Conservation (phyloP, 257 asterid genomes). For the Henckelia pumila region DNA sequence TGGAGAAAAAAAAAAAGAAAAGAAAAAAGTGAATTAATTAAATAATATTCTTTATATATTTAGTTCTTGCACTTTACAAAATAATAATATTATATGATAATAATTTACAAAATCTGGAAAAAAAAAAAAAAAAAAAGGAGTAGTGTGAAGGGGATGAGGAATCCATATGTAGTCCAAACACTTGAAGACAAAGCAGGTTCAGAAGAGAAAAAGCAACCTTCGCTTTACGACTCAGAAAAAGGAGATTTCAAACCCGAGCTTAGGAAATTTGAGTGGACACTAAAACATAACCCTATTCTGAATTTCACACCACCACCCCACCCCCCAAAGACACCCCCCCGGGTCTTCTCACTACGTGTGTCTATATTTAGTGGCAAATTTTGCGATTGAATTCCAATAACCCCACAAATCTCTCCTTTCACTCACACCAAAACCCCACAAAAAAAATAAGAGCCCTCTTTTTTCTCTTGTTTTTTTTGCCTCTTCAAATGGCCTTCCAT, state of each 20-base stretch:
- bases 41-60: background rate
- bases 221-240: slow-evolving; percentile 84
- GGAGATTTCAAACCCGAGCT: slow-evolving; percentile 57
- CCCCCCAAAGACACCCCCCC: background rate
- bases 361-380: slow-evolving; percentile 55
- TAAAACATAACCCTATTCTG: slow-evolving; percentile 24
- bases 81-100: slow-evolving; percentile 4
- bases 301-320: background rate
- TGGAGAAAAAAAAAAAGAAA: background rate
- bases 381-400: slow-evolving; percentile 30
- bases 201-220: slow-evolving; percentile 62
- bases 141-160: slow-evolving; percentile 45
- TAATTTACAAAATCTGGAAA: slow-evolving; percentile 17
- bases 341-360: slow-evolving; percentile 24
- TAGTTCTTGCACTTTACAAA: background rate
- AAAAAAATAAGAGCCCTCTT: slow-evolving; percentile 15
- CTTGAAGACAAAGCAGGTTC: slow-evolving; percentile 81
- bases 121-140: slow-evolving; percentile 14
- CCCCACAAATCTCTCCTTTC: slow-evolving; percentile 43
- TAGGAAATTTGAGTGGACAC: slow-evolving; percentile 58
- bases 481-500: slow-evolving; percentile 20
- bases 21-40: background rate
- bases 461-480: slow-evolving; percentile 36
- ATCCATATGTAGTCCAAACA: slow-evolving; percentile 93
- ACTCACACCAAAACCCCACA: slow-evolving; percentile 32